These are phyloP conservation scores for Citrus cavaleriei DNA, from an alignment of 345 rosid species.

Conservation along the genomic window DNA sequence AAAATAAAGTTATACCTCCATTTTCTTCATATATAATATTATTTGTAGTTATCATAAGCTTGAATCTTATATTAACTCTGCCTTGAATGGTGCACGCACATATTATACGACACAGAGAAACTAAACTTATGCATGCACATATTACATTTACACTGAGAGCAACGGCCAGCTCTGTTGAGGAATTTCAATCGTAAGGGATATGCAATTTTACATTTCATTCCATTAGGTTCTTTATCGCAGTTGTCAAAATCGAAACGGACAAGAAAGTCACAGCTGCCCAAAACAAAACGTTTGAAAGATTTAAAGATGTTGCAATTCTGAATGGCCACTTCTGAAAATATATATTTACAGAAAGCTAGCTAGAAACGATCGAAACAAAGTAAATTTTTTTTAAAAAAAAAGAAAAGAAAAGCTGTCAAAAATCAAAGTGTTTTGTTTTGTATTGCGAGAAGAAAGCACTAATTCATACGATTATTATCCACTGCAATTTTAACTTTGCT, in stretches of 20 bases:
- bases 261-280: neutral
- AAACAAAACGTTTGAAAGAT: neutral
- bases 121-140: neutral
- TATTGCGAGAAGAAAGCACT: neutral
- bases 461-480: neutral
- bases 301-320: neutral
- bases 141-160: neutral
- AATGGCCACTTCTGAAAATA: conserved; percentile 5
- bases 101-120: neutral
- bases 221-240: neutral
- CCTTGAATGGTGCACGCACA: neutral
- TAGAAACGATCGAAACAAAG: neutral
- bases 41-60: too few species aligned
- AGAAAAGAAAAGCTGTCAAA: neutral
- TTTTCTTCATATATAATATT: too few species aligned
- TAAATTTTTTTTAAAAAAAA: too few species aligned
- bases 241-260: neutral
- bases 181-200: neutral
- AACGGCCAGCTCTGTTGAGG: neutral
- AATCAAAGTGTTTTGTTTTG: neutral
- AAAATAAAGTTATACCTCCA: neutral
- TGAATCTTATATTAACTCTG: too few species aligned
- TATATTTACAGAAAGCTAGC: neutral
- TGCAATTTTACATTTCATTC: neutral
- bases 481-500: neutral